Conservation (phyloP, 306 rosid genomes). For the Abrus pulchellus region DNA sequence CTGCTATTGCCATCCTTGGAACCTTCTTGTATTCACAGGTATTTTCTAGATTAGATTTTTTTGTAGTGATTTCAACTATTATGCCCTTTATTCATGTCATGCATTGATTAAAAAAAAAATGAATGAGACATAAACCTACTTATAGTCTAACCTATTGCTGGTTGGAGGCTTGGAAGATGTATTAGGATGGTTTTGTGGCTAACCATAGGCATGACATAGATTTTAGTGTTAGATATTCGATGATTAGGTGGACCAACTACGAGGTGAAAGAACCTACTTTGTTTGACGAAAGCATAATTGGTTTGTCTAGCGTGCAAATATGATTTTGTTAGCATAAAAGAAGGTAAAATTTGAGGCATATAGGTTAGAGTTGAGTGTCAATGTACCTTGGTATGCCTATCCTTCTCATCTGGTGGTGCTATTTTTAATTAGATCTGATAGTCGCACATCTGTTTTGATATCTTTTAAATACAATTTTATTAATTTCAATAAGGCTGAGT, state of each 20-base stretch:
- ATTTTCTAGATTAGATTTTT: slow-evolving; percentile 30
- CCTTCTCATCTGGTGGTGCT: slow-evolving; percentile 42
- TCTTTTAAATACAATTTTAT: no score
- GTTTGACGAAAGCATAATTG: slow-evolving; percentile 5
- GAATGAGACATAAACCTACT: not conserved
- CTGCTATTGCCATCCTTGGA: slow-evolving; percentile 90
- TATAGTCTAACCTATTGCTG: not conserved
- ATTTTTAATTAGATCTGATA: not conserved
- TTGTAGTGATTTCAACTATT: not conserved
- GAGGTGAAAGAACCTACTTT: not conserved
- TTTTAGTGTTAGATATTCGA: not conserved
- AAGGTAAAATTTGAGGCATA: slow-evolving; percentile 5
- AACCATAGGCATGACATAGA: not conserved
- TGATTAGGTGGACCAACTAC: slow-evolving; percentile 4
- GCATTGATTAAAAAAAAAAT: not conserved
- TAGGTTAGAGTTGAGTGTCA: not conserved
- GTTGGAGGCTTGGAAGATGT: slow-evolving; percentile 18
- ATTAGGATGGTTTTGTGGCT: slow-evolving; percentile 2
- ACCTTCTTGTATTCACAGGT: slow-evolving; percentile 97
- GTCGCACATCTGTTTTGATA: not conserved
- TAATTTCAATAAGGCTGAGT: no score
- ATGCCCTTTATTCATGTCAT: slow-evolving; percentile 3
- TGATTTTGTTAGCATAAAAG: not conserved
- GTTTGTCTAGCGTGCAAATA: not conserved
- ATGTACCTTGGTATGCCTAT: not conserved